phyloP scores from a whole-genome alignment of 108 stramenopile genomes.

The Chaetoceros muelleri region DNA sequence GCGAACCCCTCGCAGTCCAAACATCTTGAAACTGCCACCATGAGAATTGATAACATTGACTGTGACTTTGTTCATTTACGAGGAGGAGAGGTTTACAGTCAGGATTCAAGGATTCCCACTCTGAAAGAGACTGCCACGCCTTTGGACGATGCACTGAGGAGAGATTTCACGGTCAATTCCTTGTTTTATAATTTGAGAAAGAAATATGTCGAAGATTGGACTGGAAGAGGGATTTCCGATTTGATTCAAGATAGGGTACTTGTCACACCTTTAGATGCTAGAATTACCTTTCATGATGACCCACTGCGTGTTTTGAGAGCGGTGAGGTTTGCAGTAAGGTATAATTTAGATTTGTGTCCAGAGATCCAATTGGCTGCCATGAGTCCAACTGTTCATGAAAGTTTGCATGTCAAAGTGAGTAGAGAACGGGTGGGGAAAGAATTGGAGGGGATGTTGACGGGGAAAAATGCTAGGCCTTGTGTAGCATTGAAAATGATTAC shows the following conservation, averaged over 20 bases:
- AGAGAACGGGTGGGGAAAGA: constrained; percentile 87
- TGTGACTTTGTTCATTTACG: constrained; percentile 93
- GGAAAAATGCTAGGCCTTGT: constrained; percentile 50
- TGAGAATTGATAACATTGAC: constrained; percentile 74
- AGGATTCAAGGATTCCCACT: constrained; percentile 81
- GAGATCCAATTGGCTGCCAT: constrained; percentile 50
- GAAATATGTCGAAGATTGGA: constrained; percentile 82
- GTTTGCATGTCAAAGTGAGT: constrained; percentile 74
- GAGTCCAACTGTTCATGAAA: constrained; percentile 43
- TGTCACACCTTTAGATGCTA: constrained; percentile 68
- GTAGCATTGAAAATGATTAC: constrained; percentile 56
- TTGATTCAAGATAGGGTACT: constrained; percentile 44
- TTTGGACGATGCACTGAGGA: constrained; percentile 79
- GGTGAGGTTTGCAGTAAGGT: constrained; percentile 83
- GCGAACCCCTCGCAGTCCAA: constrained; percentile 97
- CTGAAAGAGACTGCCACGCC: constrained; percentile 76
- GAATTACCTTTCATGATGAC: constrained; percentile 85
- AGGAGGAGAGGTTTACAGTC: constrained; percentile 68
- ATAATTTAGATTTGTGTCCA: constrained; percentile 46
- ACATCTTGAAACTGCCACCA: constrained; percentile 97
- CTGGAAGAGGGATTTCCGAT: constrained; percentile 66
- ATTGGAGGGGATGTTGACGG: constrained; percentile 77
- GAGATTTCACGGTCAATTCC: constrained; percentile 94
- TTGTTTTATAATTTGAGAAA: constrained; percentile 89
- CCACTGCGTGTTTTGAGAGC: constrained; percentile 86